Base-by-base conservation (phyloP, 108 stramenopile species). In the Pseudonitzschia multiseries region DNA sequence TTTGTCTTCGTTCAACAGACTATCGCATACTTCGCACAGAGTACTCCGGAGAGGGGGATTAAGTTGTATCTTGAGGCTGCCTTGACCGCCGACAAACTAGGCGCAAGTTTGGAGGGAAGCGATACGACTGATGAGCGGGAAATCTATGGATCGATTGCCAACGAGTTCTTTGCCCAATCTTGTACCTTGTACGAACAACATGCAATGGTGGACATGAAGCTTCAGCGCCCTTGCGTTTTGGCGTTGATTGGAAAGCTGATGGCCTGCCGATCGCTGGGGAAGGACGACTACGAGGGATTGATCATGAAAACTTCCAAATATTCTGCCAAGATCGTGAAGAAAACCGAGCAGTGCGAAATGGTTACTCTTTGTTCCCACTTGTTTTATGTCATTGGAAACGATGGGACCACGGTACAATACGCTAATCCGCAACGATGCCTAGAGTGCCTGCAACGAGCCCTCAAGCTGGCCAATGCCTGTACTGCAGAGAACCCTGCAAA, bases 111-210 rank as follows among this genome's bases (percentile, higher is more conserved):
- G n/a, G 40, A 46, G 20, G 76, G 74, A 33, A 61, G 52, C 17
- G 57, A 71, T 22, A 44, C 42, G 50, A 68, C 12, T 2, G 57
- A 29, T 60, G 83, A 74, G 46, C 20, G 52, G 81, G 78, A 74
- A 54, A 27, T 86, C 74, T 90, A 81, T 76, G 74, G 72, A 18
- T 71, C 91, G 26, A 97, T 99, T 69, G 84, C 96, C 8, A 97
- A 98, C 81, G 98, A 99, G 69, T 93, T 98, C 65, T 69, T 99
- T 70, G 78, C 93, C n/a, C 96, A 97, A 74, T 91, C 97, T 12
- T 97, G 96, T 74, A 65, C 94, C 32, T 63, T 98, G 17, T 97
- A 98, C 63, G 98, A 99, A 83, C 94, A 96, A 69, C 81, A 92
- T 56, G 66, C 97, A 6, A 76, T 85, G 0, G 26, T 15, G 24